Evolutionary conservation across 2,329 filamentous ascomycete species (phyloP).

Genomic region (Botryosphaeria dothidea): DNA sequence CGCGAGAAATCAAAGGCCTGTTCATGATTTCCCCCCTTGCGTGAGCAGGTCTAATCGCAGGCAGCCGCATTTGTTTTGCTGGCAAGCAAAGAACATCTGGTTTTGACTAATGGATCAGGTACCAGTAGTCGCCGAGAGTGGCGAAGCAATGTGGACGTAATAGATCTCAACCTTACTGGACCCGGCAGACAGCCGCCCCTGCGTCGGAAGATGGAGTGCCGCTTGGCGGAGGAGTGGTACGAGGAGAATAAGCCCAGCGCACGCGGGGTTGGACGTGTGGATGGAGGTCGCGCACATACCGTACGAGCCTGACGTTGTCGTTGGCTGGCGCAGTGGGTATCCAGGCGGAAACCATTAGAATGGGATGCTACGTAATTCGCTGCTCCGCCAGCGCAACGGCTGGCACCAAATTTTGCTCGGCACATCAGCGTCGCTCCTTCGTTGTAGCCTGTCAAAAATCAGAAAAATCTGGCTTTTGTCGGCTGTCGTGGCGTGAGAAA

Average conservation of each 20-base stretch:
- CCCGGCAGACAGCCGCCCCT: background rate
- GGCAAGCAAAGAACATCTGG: too few species aligned
- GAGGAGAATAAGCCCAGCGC: background rate
- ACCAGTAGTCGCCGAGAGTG: background rate
- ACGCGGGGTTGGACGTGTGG: background rate
- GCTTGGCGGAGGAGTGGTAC: background rate
- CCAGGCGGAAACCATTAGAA: constrained; percentile 6
- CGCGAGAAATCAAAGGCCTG: background rate
- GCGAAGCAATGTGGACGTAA: background rate
- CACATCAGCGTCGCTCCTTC: background rate
- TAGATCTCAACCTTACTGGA: background rate
- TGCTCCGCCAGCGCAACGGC: background rate
- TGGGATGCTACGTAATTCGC: constrained; percentile 7
- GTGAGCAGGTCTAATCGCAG: too few species aligned
- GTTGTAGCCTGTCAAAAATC: background rate
- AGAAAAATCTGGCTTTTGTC: constrained; percentile 16
- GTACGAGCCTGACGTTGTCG: constrained; percentile 12
- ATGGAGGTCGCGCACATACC: background rate
- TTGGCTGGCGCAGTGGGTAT: background rate
- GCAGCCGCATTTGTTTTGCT: too few species aligned
- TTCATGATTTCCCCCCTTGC: too few species aligned
- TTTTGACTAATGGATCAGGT: background rate
- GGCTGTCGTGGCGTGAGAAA: constrained; percentile 19
- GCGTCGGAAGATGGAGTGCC: background rate
- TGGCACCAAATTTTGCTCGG: background rate